Evolutionary conservation across 257 asterid species (phyloP).

Genomic region (Plantago elongata): DNA sequence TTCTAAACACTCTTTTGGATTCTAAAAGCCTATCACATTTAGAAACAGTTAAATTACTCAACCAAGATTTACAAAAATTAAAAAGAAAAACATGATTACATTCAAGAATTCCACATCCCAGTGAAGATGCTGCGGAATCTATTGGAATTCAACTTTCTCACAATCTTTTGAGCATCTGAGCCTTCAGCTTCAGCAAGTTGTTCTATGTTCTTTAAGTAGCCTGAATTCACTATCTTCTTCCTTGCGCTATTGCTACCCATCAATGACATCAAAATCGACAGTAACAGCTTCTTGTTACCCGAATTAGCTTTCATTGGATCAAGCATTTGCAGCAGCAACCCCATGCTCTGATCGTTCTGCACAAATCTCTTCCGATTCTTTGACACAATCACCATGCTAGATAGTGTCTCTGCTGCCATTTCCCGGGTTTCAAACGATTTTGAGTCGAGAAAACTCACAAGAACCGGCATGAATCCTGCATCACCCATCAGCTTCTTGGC

Average conservation of each 20-base stretch:
- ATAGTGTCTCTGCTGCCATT: constrained; percentile 76
- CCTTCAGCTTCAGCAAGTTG: constrained; percentile 74
- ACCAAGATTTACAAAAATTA: constrained; percentile 30
- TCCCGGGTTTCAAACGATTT: constrained; percentile 63
- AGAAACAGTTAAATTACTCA: constrained; percentile 23
- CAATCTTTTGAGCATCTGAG: constrained; percentile 81
- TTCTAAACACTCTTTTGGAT: constrained; percentile 18
- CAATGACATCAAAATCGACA: constrained; percentile 70
- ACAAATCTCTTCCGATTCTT: constrained; percentile 65
- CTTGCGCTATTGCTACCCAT: constrained; percentile 70
- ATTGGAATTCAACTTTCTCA: constrained; percentile 51
- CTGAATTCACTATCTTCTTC: constrained; percentile 71
- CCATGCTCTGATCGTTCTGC: constrained; percentile 64
- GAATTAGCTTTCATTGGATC: constrained; percentile 53
- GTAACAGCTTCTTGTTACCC: constrained; percentile 59
- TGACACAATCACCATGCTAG: constrained; percentile 57
- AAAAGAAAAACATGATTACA: constrained; percentile 2
- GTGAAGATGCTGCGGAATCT: constrained; percentile 50
- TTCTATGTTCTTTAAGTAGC: constrained; percentile 63
- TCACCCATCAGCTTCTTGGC: constrained; percentile 93
- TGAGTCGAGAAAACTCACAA: constrained; percentile 62
- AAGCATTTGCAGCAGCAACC: constrained; percentile 58
- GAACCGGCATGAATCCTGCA: constrained; percentile 72
- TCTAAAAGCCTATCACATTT: constrained; percentile 10
- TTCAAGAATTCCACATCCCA: constrained; percentile 77